Evolutionary conservation across 1,284 basidiomycete genomes (phyloP).

Genomic region (Sanghuangporus baumii): DNA sequence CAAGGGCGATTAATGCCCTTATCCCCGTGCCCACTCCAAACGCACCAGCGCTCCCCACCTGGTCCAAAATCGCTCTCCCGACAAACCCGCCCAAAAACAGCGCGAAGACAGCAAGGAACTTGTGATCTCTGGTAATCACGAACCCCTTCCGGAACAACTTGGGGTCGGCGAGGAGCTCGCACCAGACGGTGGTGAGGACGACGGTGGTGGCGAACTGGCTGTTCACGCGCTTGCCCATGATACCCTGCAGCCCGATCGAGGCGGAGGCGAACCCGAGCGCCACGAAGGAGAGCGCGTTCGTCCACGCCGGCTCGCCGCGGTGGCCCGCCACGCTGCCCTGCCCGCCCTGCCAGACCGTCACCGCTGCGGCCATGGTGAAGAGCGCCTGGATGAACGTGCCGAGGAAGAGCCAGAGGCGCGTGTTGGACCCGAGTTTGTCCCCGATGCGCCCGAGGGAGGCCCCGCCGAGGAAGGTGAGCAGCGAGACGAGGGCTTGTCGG

Average conservation of each 20-base stretch:
- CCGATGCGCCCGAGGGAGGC: constrained; percentile 68
- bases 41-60: constrained; percentile 57
- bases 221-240: constrained; percentile 75
- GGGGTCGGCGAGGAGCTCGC: constrained; percentile 79
- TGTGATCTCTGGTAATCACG: constrained; percentile 66
- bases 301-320: constrained; percentile 66
- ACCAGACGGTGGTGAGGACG: constrained; percentile 79
- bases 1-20: constrained; percentile 54
- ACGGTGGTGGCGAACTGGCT: constrained; percentile 78
- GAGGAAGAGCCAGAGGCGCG: constrained; percentile 67
- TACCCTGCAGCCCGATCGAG: constrained; percentile 76
- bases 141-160: constrained; percentile 54
- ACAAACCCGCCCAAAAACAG: constrained; percentile 77
- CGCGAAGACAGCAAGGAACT: constrained; percentile 56
- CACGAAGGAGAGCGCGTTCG: constrained; percentile 57
- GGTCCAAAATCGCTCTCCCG: constrained; percentile 59
- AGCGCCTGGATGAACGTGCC: constrained; percentile 72
- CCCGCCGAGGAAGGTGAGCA: constrained; percentile 69
- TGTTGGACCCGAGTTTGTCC: constrained; percentile 64
- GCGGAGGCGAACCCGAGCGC: constrained; percentile 73
- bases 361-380: constrained; percentile 65
- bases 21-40: constrained; percentile 67
- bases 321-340: constrained; percentile 47
- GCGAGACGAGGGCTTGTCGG: constrained; percentile 74
- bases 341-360: constrained; percentile 60